Evolutionary conservation across 768 basidiomycete species (phyloP).

Genomic region (Leccinum longicurvipes): DNA sequence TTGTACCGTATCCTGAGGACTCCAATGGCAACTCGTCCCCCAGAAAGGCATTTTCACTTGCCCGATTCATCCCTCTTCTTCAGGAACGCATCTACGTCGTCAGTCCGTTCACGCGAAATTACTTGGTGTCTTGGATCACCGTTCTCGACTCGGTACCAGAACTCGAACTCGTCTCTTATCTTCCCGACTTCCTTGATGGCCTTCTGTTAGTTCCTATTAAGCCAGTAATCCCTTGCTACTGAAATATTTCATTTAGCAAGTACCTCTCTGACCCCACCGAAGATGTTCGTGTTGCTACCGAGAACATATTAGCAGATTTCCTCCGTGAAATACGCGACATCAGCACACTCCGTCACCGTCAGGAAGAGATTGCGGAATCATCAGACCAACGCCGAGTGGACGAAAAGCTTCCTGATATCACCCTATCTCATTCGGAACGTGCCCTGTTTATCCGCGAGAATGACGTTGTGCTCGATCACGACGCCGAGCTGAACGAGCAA

Average conservation of each 20-base stretch:
- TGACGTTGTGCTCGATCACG: slow-evolving; percentile 37
- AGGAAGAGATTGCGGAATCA: slow-evolving; percentile 50
- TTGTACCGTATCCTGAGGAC: slow-evolving; percentile 63
- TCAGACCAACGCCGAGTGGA: slow-evolving; percentile 39
- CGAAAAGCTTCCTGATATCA: slow-evolving; percentile 59
- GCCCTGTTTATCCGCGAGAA: slow-evolving; percentile 52
- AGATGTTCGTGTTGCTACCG: slow-evolving; percentile 89
- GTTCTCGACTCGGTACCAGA: slow-evolving; percentile 96
- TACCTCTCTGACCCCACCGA: slow-evolving; percentile 94
- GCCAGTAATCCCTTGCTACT: slow-evolving; percentile 2
- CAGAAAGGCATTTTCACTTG: slow-evolving; percentile 86
- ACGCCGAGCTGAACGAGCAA: slow-evolving; percentile 43
- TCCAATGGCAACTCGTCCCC: slow-evolving; percentile 31
- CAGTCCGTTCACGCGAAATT: slow-evolving; percentile 93
- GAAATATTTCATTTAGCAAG: slow-evolving; percentile 49
- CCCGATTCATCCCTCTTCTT: slow-evolving; percentile 91
- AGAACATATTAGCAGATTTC: slow-evolving; percentile 85
- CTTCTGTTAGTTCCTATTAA: slow-evolving; percentile 60
- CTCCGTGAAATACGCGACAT: slow-evolving; percentile 88
- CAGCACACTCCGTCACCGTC: slow-evolving; percentile 64
- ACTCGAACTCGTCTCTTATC: slow-evolving; percentile 88
- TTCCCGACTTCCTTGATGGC: slow-evolving; percentile 94
- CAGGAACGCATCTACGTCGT: slow-evolving; percentile 92
- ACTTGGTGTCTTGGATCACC: slow-evolving; percentile 95
- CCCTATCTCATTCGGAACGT: slow-evolving; percentile 54